Conservation (phyloP, 768 basidiomycete genomes). For the Mycena galericulata region DNA sequence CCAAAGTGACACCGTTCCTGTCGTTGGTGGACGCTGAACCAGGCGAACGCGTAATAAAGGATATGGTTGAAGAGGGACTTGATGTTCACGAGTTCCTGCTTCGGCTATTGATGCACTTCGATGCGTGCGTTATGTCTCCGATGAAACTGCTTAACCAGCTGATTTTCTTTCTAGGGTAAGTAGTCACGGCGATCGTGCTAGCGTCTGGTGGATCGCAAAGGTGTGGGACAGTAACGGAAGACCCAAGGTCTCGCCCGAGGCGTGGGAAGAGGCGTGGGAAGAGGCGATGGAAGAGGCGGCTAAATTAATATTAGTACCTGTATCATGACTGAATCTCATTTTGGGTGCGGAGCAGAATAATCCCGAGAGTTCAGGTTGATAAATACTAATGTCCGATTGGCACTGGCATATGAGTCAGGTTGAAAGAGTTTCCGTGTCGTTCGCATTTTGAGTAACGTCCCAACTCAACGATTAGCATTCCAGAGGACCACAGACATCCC, state of each 20-base stretch:
- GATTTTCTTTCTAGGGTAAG: not conserved
- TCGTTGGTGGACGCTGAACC: not conserved
- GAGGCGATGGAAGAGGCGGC: not conserved
- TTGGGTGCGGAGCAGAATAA: not conserved
- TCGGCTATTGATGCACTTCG: not conserved
- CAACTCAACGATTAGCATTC: too few relatives aligned
- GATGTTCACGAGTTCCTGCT: not conserved
- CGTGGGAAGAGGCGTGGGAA: not conserved
- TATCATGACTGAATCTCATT: not conserved
- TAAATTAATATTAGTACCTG: not conserved
- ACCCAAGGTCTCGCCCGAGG: not conserved
- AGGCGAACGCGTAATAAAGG: not conserved
- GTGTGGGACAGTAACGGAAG: not conserved
- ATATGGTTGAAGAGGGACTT: not conserved
- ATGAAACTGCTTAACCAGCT: not conserved
- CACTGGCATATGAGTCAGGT: too few relatives aligned
- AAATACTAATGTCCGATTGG: too few relatives aligned
- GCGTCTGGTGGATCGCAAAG: not conserved
- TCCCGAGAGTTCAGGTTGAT: not conserved
- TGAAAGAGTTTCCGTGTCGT: too few relatives aligned
- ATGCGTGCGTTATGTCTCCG: constrained; percentile 2
- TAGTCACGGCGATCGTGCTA: not conserved
- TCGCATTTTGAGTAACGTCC: too few relatives aligned
- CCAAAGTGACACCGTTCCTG: not conserved
- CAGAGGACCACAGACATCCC: too few relatives aligned